phyloP scores from a whole-genome alignment of 2,329 filamentous ascomycete species.

The Simplicillium aogashimaense region DNA sequence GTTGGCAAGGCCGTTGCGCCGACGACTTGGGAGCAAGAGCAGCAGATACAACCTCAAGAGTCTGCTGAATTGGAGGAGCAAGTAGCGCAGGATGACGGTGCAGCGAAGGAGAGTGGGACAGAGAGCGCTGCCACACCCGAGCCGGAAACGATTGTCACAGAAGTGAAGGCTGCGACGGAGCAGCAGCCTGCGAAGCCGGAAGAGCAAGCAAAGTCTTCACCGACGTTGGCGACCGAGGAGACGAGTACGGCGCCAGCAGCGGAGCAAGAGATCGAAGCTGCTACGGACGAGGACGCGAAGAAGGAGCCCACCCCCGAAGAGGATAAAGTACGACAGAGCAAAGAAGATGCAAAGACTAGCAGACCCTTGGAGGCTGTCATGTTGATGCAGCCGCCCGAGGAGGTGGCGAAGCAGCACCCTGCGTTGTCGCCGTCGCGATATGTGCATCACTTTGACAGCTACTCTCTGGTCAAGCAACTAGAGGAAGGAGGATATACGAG shows the following conservation, averaged over 20 bases:
- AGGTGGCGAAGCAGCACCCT: conserved; percentile 40
- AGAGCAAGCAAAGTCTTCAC: not conserved
- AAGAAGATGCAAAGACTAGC: conserved; percentile 28
- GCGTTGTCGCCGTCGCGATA: conserved; percentile 68
- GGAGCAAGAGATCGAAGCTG: not conserved
- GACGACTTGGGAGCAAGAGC: conserved; percentile 16
- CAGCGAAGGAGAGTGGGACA: not conserved
- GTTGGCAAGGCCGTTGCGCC: conserved; percentile 55
- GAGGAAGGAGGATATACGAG: conserved; percentile 62
- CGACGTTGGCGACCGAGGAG: conserved; percentile 1
- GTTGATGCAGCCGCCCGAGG: conserved; percentile 32
- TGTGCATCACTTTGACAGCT: conserved; percentile 95
- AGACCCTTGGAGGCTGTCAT: conserved; percentile 42
- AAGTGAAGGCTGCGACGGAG: not conserved
- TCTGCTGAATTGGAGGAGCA: not conserved
- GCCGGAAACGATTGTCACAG: not conserved
- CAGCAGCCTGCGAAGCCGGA: not conserved
- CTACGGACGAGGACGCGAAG: not conserved
- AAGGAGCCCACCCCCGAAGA: conserved; percentile 8
- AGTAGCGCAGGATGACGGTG: not conserved
- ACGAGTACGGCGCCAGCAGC: not conserved
- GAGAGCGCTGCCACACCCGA: not conserved
- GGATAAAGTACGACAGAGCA: conserved; percentile 18
- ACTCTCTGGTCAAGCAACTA: conserved; percentile 75
- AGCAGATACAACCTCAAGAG: not conserved